Evolutionary conservation across 2,329 filamentous ascomycete genomes (phyloP).

Genomic region (Tolypocladium ovalisporum): DNA sequence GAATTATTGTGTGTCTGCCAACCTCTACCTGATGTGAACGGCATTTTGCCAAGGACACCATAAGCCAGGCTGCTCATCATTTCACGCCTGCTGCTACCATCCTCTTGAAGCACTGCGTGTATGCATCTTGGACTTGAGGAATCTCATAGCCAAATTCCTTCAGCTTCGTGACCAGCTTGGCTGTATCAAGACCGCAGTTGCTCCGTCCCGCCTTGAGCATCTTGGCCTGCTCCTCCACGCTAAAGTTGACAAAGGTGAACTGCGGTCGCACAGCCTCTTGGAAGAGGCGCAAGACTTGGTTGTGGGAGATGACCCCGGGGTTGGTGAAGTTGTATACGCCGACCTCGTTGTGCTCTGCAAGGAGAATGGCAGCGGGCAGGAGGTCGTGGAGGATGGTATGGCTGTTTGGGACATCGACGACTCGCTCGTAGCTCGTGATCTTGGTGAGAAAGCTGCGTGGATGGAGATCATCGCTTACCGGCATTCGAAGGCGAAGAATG

Average conservation of each 20-base stretch:
- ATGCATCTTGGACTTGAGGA: slow-evolving; percentile 52
- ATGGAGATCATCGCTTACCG: slow-evolving; percentile 57
- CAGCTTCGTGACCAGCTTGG: slow-evolving; percentile 49
- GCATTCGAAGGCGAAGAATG: slow-evolving; percentile 58
- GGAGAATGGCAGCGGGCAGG: slow-evolving; percentile 46
- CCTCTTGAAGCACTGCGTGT: slow-evolving; percentile 49
- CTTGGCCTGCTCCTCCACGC: slow-evolving; percentile 53
- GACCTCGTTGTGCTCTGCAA: slow-evolving; percentile 49
- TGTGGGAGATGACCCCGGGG: slow-evolving; percentile 60
- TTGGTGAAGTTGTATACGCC: slow-evolving; percentile 64
- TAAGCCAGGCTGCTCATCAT: no score
- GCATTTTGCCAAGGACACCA: no score
- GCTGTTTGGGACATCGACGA: slow-evolving; percentile 59
- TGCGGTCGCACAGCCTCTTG: slow-evolving; percentile 50
- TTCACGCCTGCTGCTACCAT: slow-evolving; percentile 47
- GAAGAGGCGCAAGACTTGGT: slow-evolving; percentile 54
- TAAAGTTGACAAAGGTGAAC: slow-evolving; percentile 56
- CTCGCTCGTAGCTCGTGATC: slow-evolving; percentile 51
- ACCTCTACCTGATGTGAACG: no score
- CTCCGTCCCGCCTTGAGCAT: slow-evolving; percentile 57
- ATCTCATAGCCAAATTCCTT: slow-evolving; percentile 46
- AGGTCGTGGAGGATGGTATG: slow-evolving; percentile 57
- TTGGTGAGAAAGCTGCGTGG: slow-evolving; percentile 60
- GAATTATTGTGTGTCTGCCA: no score
- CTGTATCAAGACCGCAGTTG: slow-evolving; percentile 54